These are phyloP conservation scores for Peronospora belbahrii DNA, from an alignment of 352 stramenopile species.

Conservation along the genomic window DNA sequence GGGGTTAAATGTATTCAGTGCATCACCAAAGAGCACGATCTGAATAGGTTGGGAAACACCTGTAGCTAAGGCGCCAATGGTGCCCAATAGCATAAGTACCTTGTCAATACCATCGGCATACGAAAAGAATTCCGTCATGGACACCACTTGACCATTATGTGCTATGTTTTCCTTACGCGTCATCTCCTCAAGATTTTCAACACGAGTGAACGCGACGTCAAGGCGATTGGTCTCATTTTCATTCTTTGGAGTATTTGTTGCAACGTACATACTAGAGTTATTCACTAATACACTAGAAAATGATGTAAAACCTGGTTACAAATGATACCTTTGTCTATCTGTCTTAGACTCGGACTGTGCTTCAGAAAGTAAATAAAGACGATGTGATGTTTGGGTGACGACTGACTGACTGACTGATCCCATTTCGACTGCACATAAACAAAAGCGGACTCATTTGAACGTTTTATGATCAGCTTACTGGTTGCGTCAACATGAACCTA, in stretches of 20 bases:
- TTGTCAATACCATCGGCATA: conserved; percentile 51
- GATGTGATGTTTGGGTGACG: no score
- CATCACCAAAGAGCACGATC: conserved; percentile 64
- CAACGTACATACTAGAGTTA: conserved; percentile 16
- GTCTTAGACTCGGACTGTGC: no score
- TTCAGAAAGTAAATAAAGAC: no score
- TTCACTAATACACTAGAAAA: no score
- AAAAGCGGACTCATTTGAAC: no score
- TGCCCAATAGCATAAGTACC: conserved; percentile 48
- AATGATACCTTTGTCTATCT: no score
- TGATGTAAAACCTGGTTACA: no score
- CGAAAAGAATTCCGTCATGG: conserved; percentile 38
- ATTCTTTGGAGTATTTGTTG: conserved; percentile 12
- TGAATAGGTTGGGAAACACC: conserved; percentile 56
- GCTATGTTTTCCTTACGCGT: conserved; percentile 12
- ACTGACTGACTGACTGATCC: no score
- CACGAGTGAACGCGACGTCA: conserved; percentile 17
- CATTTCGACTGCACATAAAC: no score
- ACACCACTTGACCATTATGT: conserved; percentile 31
- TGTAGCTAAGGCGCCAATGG: conserved; percentile 29
- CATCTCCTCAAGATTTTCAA: conserved; percentile 10
- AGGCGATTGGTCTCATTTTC: conserved; percentile 18
- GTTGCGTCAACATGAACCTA: no score
- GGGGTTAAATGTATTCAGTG: conserved; percentile 69
- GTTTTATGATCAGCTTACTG: no score